Conservation (phyloP, 768 basidiomycete genomes). For the Lentinula sp. region DNA sequence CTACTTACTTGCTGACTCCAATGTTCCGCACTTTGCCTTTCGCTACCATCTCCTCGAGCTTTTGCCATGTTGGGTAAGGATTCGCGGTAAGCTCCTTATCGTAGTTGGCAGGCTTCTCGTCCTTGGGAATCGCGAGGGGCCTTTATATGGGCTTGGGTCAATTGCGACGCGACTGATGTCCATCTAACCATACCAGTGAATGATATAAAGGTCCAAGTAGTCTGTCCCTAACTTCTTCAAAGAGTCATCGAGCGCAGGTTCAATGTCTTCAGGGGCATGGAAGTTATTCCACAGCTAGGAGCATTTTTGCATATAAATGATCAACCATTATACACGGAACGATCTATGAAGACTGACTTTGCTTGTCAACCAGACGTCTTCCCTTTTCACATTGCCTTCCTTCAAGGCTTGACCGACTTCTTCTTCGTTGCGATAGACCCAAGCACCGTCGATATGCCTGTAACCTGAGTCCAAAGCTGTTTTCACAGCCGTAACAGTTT, state of each 20-base stretch:
- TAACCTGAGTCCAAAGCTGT: conserved; percentile 59
- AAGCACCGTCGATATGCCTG: conserved; percentile 69
- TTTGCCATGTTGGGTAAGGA: conserved; percentile 76
- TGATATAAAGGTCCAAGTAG: conserved; percentile 77
- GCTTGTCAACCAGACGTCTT: conserved; percentile 58
- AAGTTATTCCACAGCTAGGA: conserved; percentile 68
- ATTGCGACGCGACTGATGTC: not conserved
- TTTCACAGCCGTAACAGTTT: conserved; percentile 40
- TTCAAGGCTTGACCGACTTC: conserved; percentile 62
- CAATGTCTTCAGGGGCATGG: conserved; percentile 70
- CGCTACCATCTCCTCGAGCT: conserved; percentile 70
- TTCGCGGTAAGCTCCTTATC: conserved; percentile 59
- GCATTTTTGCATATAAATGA: not conserved
- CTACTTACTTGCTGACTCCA: conserved; percentile 62
- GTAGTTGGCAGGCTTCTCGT: conserved; percentile 27
- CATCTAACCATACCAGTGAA: conserved; percentile 53
- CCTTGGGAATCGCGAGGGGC: conserved; percentile 65
- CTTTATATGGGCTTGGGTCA: conserved; percentile 20
- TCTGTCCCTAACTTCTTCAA: conserved; percentile 53
- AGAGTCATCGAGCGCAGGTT: conserved; percentile 60
- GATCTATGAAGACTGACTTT: not conserved
- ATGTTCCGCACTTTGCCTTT: conserved; percentile 79
- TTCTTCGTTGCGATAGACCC: conserved; percentile 67
- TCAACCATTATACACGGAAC: not conserved
- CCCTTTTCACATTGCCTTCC: conserved; percentile 52